A percentile compares a stretch with the other conserved stretches of the same genome.
Evolutionary conservation across 1,284 basidiomycete genomes (phyloP).

Genomic region (Mycena citricolor): DNA sequence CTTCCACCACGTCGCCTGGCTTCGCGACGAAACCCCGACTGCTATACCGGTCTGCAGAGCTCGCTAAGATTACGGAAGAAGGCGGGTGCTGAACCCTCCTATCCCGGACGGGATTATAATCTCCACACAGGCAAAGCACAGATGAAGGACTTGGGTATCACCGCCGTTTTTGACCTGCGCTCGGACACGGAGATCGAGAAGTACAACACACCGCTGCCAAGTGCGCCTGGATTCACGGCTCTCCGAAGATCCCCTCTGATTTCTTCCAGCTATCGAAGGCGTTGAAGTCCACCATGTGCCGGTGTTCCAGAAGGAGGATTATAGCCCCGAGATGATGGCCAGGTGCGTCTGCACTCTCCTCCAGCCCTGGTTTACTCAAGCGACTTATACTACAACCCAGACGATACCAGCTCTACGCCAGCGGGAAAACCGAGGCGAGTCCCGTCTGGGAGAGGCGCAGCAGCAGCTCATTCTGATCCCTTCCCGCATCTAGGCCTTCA

Average conservation of each 20-base stretch:
- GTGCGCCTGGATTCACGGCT: too few relatives aligned
- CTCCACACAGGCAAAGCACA: slow-evolving; percentile 49
- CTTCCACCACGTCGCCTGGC: slow-evolving; percentile 43
- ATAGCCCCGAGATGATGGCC: slow-evolving; percentile 79
- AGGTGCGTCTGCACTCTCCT: too few relatives aligned
- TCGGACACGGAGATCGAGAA: slow-evolving; percentile 76
- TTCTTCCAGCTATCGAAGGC: slow-evolving; percentile 62
- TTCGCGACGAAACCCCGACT: slow-evolving; percentile 54
- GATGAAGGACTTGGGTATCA: slow-evolving; percentile 60
- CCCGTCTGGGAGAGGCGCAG: slow-evolving; percentile 34
- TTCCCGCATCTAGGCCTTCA: slow-evolving; percentile 58
- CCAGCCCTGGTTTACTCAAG: too few relatives aligned
- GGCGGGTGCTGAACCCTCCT: too few relatives aligned
- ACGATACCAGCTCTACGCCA: slow-evolving; percentile 73
- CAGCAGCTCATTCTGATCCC: neutral
- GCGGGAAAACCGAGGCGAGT: slow-evolving; percentile 70
- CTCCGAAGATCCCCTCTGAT: too few relatives aligned
- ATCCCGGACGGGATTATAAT: slow-evolving; percentile 34
- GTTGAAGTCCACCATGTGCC: slow-evolving; percentile 59
- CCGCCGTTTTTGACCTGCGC: slow-evolving; percentile 68
- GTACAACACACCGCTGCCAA: slow-evolving; percentile 61
- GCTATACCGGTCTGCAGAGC: slow-evolving; percentile 66
- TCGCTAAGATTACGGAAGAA: slow-evolving; percentile 65
- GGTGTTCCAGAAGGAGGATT: slow-evolving; percentile 72
- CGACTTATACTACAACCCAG: slow-evolving; percentile 39